phyloP scores from a whole-genome alignment of 2,329 filamentous ascomycete species.

The Arthrobotrys entomopaga region DNA sequence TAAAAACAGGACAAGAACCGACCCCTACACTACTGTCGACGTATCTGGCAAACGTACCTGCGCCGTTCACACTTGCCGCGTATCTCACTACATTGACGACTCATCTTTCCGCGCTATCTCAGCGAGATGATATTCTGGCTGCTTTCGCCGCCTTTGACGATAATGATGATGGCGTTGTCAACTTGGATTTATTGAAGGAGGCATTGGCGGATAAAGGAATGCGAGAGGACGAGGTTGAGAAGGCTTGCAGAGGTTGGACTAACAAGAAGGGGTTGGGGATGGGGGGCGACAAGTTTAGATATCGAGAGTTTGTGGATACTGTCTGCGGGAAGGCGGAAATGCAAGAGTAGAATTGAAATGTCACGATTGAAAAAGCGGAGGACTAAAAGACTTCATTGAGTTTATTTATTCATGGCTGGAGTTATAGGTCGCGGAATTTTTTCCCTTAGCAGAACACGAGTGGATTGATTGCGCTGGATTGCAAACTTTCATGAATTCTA shows the following conservation, averaged over 20 bases:
- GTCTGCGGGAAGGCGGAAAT: slow-evolving; percentile 59
- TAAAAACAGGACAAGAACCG: slow-evolving; percentile 75
- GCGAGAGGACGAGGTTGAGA: slow-evolving; percentile 78
- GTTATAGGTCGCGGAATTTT: slow-evolving; percentile 4
- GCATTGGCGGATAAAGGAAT: slow-evolving; percentile 81
- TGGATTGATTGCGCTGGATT: neutral
- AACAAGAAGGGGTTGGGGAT: slow-evolving; percentile 72
- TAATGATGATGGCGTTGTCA: slow-evolving; percentile 92
- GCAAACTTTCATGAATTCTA: too few relatives aligned
- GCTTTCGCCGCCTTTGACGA: slow-evolving; percentile 96
- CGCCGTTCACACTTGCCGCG: slow-evolving; percentile 81
- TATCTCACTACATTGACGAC: slow-evolving; percentile 86
- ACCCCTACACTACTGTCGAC: slow-evolving; percentile 74
- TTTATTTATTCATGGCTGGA: slow-evolving; percentile 25
- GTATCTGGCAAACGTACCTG: slow-evolving; percentile 80
- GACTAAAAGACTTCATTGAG: neutral
- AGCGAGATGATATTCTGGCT: slow-evolving; percentile 80
- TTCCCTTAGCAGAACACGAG: neutral
- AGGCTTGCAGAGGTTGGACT: slow-evolving; percentile 86
- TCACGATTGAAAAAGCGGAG: neutral
- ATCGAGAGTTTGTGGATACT: slow-evolving; percentile 82
- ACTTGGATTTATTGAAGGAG: slow-evolving; percentile 81
- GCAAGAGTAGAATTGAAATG: slow-evolving; percentile 51
- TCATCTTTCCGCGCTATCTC: slow-evolving; percentile 78
- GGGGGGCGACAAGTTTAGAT: slow-evolving; percentile 85